phyloP scores from a whole-genome alignment of 768 basidiomycete genomes.

The Austroboletus festivus region DNA sequence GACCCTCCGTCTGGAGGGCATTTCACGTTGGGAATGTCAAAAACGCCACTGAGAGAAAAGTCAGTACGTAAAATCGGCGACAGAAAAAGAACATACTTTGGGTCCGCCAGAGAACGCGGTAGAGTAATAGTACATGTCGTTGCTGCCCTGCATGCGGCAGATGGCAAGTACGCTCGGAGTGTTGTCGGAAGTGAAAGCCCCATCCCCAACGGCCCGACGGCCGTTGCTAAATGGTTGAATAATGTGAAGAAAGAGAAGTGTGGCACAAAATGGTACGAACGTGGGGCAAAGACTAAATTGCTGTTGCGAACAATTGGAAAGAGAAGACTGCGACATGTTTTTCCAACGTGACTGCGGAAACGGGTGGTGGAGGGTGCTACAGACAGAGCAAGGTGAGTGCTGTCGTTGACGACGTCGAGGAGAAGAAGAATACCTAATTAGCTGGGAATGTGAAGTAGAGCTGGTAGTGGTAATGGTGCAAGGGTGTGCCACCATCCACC shows the following conservation, averaged over 20 bases:
- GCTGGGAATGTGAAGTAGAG: background rate
- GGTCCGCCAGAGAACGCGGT: conserved; percentile 94
- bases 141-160: conserved; percentile 77
- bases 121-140: conserved; percentile 87
- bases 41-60: conserved; percentile 72
- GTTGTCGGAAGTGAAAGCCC: conserved; percentile 79
- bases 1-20: conserved; percentile 97
- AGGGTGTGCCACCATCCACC: conserved; percentile 1
- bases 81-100: conserved; percentile 51
- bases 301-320: conserved; percentile 69
- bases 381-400: background rate
- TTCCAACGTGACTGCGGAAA: conserved; percentile 71
- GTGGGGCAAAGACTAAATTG: conserved; percentile 95
- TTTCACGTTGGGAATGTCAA: conserved; percentile 88
- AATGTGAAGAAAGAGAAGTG: conserved; percentile 12
- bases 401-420: background rate
- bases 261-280: conserved; percentile 42
- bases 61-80: background rate
- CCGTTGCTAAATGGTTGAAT: conserved; percentile 65
- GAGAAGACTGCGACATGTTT: conserved; percentile 70
- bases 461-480: conserved; percentile 15
- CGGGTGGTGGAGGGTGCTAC: conserved; percentile 7
- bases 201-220: conserved; percentile 95
- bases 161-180: conserved; percentile 81
- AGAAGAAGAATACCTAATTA: conserved; percentile 4